Base-by-base conservation (phyloP, 176 grass and related monocot genomes). In the Aegilops speltoides region DNA sequence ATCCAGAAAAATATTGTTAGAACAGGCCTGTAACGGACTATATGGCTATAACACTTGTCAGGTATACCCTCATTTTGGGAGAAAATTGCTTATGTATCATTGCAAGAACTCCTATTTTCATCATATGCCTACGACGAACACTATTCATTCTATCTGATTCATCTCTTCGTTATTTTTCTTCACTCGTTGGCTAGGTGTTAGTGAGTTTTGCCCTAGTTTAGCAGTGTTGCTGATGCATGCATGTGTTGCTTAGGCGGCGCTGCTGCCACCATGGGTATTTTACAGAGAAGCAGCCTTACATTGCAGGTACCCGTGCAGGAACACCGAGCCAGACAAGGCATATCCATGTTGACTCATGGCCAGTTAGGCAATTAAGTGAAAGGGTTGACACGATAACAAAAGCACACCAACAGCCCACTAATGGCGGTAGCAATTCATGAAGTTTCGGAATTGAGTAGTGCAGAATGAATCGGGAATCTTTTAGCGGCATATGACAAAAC, bases 401-500 rank as follows among this genome's bases (percentile, higher is more conserved):
- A 76, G 25, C 56, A 22, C 20, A 60, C 56, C 56, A 60, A 60
- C 56, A 60, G 56, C 60, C 8, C 60, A 25, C 26, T 76, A 76
- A 20, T 26, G 17, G 17, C 16, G 15, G 24, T 11, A 5, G 25
- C 45, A 76, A 76, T 52, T 31, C 48, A 76, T 56, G 74, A 76
- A 76, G 45, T 54, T 6, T 52, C 25, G 3, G 43, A 76, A 54
- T 20, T 54, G 73, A 76, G 7, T 31, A 25, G 4, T 54, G 48
- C 25, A 54, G 45, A 52, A 76, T 54, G 73, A 54, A 76, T 54
- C 48, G 15, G 24, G 73, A 76, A 76, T 52, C 45, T 75, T 76
- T 52, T 25, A 52, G 11, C 29, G 41, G 25, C 41, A 28, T 76
- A 52, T 76, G 25, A 76, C 19, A 25, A 76, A 76, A 76, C 45